These are phyloP conservation scores for Populus simonii DNA, from an alignment of 345 rosid species.

Conservation along the genomic window DNA sequence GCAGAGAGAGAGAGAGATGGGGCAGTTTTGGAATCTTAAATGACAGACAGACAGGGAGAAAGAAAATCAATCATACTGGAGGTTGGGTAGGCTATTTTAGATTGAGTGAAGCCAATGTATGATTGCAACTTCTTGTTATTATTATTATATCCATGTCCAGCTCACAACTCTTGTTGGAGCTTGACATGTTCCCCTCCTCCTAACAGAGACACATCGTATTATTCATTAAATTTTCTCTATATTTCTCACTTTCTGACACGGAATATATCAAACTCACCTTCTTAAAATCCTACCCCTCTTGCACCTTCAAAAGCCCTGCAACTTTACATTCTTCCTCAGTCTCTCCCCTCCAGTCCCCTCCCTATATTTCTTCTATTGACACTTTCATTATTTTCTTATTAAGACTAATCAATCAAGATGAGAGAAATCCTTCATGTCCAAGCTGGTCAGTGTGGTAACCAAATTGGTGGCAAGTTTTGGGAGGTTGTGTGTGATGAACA, in stretches of 20 bases:
- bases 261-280: neutral
- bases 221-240: conserved; percentile 7
- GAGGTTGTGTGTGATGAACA: conserved; percentile 62
- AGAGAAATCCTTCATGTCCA: conserved; percentile 63
- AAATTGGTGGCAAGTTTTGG: conserved; percentile 60
- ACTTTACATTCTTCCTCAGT: conserved; percentile 11
- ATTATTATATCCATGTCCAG: conserved; percentile 34
- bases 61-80: conserved; percentile 14
- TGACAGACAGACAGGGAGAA: conserved; percentile 37
- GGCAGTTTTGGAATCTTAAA: conserved; percentile 14
- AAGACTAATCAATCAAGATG: conserved; percentile 21
- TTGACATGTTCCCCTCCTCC: conserved; percentile 41
- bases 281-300: conserved; percentile 9
- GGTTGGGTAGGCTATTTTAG: conserved; percentile 24
- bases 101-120: conserved; percentile 18
- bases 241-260: neutral
- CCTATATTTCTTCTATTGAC: neutral
- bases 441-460: conserved; percentile 65
- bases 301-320: conserved; percentile 14
- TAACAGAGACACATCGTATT: conserved; percentile 23
- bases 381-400: neutral
- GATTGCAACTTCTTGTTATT: conserved; percentile 33
- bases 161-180: conserved; percentile 37
- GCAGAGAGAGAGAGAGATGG: neutral
- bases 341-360: neutral